Evolutionary conservation across 768 basidiomycete species (phyloP), one percentile per base, ranked within the genome.

Genomic region (Trametes elegans): DNA sequence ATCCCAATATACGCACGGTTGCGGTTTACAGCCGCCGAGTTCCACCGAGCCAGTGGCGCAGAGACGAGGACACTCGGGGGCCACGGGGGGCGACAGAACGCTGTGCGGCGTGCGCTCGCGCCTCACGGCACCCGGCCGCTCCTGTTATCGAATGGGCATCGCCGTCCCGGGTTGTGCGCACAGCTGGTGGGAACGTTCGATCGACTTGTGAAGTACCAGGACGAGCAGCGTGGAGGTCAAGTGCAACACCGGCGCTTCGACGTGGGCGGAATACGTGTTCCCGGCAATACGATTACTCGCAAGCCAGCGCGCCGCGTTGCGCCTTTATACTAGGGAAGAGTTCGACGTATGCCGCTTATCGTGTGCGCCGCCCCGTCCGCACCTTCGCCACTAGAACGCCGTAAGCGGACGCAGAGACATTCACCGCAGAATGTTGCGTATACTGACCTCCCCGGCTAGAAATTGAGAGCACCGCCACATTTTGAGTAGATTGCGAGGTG

Each of bases 91-190:
- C 27, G 31, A 14, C 27, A 48, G 49, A 44, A 47, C 44, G 40
- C 38, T 27, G 23, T 44, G 40, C 24, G 29, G 24, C 34, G 51
- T 53, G 47, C 26, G 46, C 42, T 36, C 41, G 40, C 34, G 40
- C 38, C 50, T 43, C 41, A 41, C 47, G 50, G 27, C 21, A 13
- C 29, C 49, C 49, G 56, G 49, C 23, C 32, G 49, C 50, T 41
- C 56, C 57, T 53, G 51, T 53, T 58, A 58, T 58, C 57, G 41
- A 53, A 8, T 40, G 51, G 57, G 47, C 48, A 58, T 58, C 57
- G 51, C 57, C 57, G 57, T 36, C 16, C 23, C 34, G 32, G 28
- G 46, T 27, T 19, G n/a, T 52, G 29, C 35, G 11, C 10, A 38
- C 24, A 21, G 26, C 40, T 26, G 14, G 46, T 32, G 51, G 40